These are phyloP conservation scores for Candida freyschussii DNA, from an alignment of 1,139 yeast genomes.

Conservation along the genomic window DNA sequence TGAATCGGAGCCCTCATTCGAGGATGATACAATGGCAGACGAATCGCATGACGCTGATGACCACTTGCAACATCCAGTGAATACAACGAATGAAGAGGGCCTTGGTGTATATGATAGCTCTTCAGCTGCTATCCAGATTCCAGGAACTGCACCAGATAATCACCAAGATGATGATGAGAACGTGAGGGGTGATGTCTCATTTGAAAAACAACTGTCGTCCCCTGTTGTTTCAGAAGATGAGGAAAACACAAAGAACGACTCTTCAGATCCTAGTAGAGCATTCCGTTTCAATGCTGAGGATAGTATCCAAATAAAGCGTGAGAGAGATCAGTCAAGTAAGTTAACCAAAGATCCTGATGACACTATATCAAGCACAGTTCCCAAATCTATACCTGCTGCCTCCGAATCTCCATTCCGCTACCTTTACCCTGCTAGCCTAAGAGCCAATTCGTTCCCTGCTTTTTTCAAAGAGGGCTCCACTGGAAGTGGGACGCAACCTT, in stretches of 20 bases:
- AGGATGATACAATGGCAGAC: slow-evolving; percentile 4
- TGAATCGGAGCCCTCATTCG: slow-evolving; percentile 1
- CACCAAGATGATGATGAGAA: slow-evolving; percentile 2
- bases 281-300: slow-evolving; percentile 18
- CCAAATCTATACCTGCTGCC: too few species aligned
- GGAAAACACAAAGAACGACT: slow-evolving; percentile 8
- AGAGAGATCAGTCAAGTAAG: slow-evolving; percentile 8
- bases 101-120: slow-evolving; percentile 1
- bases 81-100: not conserved
- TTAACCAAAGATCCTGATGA: not conserved
- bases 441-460: too few species aligned
- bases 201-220: slow-evolving; percentile 7
- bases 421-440: too few species aligned
- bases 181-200: slow-evolving; percentile 1
- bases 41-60: slow-evolving; percentile 6
- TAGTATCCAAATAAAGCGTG: slow-evolving; percentile 16
- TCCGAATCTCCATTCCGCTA: too few species aligned
- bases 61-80: not conserved
- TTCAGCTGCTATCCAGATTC: slow-evolving; percentile 21
- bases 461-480: too few species aligned
- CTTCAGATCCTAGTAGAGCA: slow-evolving; percentile 4
- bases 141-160: slow-evolving; percentile 24
- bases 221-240: slow-evolving; percentile 24
- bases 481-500: too few species aligned
- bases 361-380: not conserved